Percentiles rank a stretch among this genome's conserved stretches.
Conservation (phyloP, 495 filamentous ascomycete species). For the Aspergillus sparsus region DNA sequence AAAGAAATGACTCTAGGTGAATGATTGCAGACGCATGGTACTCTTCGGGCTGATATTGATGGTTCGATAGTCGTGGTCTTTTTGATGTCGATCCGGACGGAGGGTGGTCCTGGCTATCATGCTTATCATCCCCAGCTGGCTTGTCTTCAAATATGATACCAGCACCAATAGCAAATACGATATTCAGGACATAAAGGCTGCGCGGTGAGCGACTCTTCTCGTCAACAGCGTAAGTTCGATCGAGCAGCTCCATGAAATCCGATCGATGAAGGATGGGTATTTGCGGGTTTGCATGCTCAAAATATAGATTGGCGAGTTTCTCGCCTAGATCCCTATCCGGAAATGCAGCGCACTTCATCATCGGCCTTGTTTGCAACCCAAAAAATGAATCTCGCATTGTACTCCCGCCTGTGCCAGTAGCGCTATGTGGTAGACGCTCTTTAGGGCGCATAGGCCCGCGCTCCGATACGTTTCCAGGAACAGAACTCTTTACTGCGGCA, state of each 20-base stretch:
- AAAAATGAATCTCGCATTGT: constrained; percentile 95
- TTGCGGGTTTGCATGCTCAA: constrained; percentile 94
- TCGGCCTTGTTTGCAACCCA: constrained; percentile 85
- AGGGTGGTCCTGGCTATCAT: constrained; percentile 32
- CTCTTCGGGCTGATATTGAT: constrained; percentile 86
- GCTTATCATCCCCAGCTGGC: constrained; percentile 40
- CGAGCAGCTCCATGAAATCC: constrained; percentile 83
- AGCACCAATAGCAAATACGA: constrained; percentile 96
- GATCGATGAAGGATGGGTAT: constrained; percentile 86
- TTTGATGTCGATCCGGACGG: constrained; percentile 48
- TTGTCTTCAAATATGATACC: constrained; percentile 84
- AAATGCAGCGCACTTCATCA: constrained; percentile 82
- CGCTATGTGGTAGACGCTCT: constrained; percentile 45
- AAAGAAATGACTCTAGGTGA: constrained; percentile 84
- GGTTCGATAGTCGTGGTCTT: constrained; percentile 51
- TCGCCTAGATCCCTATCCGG: constrained; percentile 72
- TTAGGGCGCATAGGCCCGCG: constrained; percentile 54
- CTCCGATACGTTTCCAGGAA: constrained; percentile 58
- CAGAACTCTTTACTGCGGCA: constrained; percentile 86
- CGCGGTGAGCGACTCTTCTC: constrained; percentile 71
- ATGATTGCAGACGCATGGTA: constrained; percentile 94
- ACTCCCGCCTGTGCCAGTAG: constrained; percentile 57
- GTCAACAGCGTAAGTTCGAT: constrained; percentile 71
- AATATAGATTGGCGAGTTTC: constrained; percentile 78
- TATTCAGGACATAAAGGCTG: constrained; percentile 90